phyloP scores from a whole-genome alignment of 768 basidiomycete genomes.

The Podaxis carcinomalis region DNA sequence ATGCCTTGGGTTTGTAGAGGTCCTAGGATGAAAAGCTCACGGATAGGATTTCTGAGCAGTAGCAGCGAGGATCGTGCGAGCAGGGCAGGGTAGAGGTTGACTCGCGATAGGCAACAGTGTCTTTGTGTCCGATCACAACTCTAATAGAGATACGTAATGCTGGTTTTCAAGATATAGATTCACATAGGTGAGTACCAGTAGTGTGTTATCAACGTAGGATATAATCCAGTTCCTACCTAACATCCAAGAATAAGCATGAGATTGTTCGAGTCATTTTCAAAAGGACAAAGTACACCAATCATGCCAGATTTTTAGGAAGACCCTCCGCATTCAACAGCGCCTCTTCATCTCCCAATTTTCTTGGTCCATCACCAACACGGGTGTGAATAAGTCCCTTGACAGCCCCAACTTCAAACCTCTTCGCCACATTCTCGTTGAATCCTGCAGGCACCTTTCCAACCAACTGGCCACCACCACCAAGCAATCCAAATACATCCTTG shows the following conservation, averaged over 20 bases:
- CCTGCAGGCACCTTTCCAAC: constrained; percentile 56
- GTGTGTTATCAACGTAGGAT: not conserved
- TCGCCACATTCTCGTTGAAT: constrained; percentile 77
- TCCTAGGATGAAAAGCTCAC: too few relatives aligned
- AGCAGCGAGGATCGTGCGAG: too few relatives aligned
- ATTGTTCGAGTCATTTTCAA: too few relatives aligned
- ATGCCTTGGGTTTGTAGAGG: not conserved
- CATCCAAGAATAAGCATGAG: not conserved
- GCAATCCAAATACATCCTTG: constrained; percentile 70
- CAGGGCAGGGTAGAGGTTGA: too few relatives aligned
- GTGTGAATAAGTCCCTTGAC: constrained; percentile 93
- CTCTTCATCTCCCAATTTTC: constrained; percentile 58
- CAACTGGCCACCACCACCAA: constrained; percentile 34
- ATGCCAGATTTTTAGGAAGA: constrained; percentile 55
- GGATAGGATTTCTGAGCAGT: too few relatives aligned
- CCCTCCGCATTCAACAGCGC: constrained; percentile 66
- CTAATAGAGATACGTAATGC: too few relatives aligned
- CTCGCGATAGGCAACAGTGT: too few relatives aligned
- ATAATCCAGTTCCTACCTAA: not conserved
- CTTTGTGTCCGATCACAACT: too few relatives aligned
- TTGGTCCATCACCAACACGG: constrained; percentile 86
- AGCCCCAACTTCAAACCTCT: constrained; percentile 66
- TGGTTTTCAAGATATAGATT: too few relatives aligned
- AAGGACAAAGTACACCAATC: constrained; percentile 4
- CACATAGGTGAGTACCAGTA: too few relatives aligned